Percentiles rank a stretch among this genome's conserved stretches.
Conservation (phyloP, 2,329 filamentous ascomycete species). For the Colletotrichum australisinense region DNA sequence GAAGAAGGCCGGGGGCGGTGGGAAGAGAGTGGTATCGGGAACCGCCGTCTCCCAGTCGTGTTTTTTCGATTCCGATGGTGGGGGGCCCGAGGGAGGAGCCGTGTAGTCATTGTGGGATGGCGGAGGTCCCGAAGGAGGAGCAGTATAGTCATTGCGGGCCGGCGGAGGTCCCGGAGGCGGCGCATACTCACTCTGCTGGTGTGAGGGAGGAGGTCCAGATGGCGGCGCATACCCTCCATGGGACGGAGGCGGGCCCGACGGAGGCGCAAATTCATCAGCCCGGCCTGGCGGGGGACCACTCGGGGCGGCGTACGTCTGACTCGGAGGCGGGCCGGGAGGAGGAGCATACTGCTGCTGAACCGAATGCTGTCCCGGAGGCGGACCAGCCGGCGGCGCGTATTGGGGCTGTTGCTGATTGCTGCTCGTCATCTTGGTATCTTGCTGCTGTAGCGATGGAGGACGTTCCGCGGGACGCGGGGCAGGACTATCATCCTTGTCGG, state of each 20-base stretch:
- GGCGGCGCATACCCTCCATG: constrained; percentile 39
- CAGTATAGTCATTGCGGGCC: constrained; percentile 40
- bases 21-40: constrained; percentile 78
- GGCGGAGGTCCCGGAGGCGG: constrained; percentile 47
- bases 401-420: constrained; percentile 37
- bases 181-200: constrained; percentile 38
- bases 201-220: constrained; percentile 45
- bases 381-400: constrained; percentile 40
- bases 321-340: constrained; percentile 41
- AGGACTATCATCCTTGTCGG: constrained; percentile 51
- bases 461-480: constrained; percentile 52
- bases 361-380: constrained; percentile 28
- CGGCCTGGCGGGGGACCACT: constrained; percentile 26
- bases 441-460: constrained; percentile 28
- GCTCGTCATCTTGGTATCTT: constrained; percentile 39
- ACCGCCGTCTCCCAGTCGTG: constrained; percentile 80
- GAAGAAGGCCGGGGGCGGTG: constrained; percentile 77
- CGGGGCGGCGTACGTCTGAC: constrained; percentile 38
- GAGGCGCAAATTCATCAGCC: constrained; percentile 42
- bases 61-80: constrained; percentile 44
- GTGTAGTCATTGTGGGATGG: constrained; percentile 42
- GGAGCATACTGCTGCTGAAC: constrained; percentile 37
- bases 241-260: constrained; percentile 49
- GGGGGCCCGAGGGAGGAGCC: constrained; percentile 51
- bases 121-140: constrained; percentile 48